These are phyloP conservation scores for Podosphaera xanthii DNA, from an alignment of 2,329 filamentous ascomycete genomes.

Conservation along the genomic window DNA sequence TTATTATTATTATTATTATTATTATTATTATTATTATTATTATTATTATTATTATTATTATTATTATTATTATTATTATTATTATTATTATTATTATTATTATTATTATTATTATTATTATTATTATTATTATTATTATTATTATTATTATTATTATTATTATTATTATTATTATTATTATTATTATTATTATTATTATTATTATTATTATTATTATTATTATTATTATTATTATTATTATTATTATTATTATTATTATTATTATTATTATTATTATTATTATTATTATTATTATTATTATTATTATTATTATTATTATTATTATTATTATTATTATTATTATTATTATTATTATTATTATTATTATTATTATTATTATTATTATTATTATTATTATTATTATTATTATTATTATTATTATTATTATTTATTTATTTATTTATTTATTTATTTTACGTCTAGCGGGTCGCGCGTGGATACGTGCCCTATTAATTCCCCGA, in stretches of 20 bases:
- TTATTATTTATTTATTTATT: too few relatives aligned
- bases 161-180: slow-evolving; percentile 1
- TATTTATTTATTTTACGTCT: too few relatives aligned
- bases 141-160: slow-evolving; percentile 1
- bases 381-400: slow-evolving; percentile 1
- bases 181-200: slow-evolving; percentile 1
- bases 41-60: slow-evolving; percentile 1
- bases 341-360: slow-evolving; percentile 1
- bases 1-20: slow-evolving; percentile 1
- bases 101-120: background rate
- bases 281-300: slow-evolving; percentile 1
- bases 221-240: slow-evolving; percentile 1
- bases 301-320: slow-evolving; percentile 1
- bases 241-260: slow-evolving; percentile 1
- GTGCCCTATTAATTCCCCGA: too few relatives aligned
- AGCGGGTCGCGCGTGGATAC: too few relatives aligned
- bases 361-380: slow-evolving; percentile 1
- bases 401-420: background rate
- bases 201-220: slow-evolving; percentile 1
- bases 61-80: slow-evolving; percentile 1
- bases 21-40: slow-evolving; percentile 1
- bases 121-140: background rate
- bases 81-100: slow-evolving; percentile 1
- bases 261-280: slow-evolving; percentile 1
- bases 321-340: slow-evolving; percentile 1